Conservation (phyloP, 2,329 filamentous ascomycete species). For the Fusarium torulosum region DNA sequence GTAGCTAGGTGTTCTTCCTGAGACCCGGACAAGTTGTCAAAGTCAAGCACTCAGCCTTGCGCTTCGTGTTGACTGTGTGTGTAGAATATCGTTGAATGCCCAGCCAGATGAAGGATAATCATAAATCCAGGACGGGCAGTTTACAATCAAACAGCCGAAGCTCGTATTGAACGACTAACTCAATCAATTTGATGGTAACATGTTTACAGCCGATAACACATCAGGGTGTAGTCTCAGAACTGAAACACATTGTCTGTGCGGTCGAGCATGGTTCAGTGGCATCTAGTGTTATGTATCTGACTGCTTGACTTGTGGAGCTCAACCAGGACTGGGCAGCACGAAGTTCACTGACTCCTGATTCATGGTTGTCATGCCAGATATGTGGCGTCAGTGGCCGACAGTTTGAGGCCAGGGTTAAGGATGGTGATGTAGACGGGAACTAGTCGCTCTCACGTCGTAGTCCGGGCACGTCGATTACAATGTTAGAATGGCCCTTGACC, state of each 20-base stretch:
- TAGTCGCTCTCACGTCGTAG: constrained; percentile 33
- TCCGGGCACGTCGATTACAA: constrained; percentile 36
- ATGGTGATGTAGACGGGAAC: constrained; percentile 36
- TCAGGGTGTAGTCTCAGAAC: constrained; percentile 40
- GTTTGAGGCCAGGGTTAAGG: constrained; percentile 37
- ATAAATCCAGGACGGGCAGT: neutral
- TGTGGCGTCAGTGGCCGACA: constrained; percentile 49
- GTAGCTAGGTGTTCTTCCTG: constrained; percentile 9
- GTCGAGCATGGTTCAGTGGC: constrained; percentile 37
- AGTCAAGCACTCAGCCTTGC: constrained; percentile 13
- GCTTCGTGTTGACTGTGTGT: neutral
- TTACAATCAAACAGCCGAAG: neutral
- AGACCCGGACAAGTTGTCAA: constrained; percentile 40
- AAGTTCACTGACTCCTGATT: constrained; percentile 40
- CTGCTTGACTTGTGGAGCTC: constrained; percentile 46
- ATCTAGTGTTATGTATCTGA: constrained; percentile 36
- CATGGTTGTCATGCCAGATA: constrained; percentile 48
- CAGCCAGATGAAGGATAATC: neutral
- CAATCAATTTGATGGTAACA: constrained; percentile 19
- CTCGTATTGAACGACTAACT: neutral
- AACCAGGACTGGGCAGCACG: constrained; percentile 30
- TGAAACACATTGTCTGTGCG: constrained; percentile 42
- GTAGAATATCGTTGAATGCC: neutral
- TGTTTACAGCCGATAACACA: constrained; percentile 26
- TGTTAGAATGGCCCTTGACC: constrained; percentile 46